A percentile compares a stretch with the other conserved stretches of the same genome.
phyloP scores from a whole-genome alignment of 495 filamentous ascomycete genomes.

The Penicillium lagena region DNA sequence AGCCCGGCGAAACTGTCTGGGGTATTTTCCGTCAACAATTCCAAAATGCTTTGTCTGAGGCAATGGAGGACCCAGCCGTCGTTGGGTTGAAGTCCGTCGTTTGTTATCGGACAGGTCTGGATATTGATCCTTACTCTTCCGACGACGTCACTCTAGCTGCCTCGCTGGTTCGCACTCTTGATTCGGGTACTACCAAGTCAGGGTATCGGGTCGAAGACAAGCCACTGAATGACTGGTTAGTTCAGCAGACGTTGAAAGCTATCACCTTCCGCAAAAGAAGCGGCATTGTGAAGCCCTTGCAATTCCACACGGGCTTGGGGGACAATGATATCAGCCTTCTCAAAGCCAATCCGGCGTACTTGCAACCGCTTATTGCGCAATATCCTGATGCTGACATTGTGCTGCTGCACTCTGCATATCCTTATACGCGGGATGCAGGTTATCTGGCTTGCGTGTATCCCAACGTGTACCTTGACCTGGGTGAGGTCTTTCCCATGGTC shows the following conservation, averaged over 20 bases:
- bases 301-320: conserved; percentile 83
- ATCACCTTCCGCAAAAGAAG: conserved; percentile 13
- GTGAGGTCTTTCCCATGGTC: conserved; percentile 78
- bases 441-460: conserved; percentile 76
- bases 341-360: conserved; percentile 66
- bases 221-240: conserved; percentile 58
- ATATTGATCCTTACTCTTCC: conserved; percentile 23
- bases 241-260: conserved; percentile 42
- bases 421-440: conserved; percentile 74
- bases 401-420: conserved; percentile 78
- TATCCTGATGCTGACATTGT: conserved; percentile 69
- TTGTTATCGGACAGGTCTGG: conserved; percentile 76
- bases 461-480: conserved; percentile 82
- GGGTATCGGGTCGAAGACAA: conserved; percentile 56
- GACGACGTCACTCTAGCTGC: conserved; percentile 24
- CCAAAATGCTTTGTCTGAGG: conserved; percentile 38
- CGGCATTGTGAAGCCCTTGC: conserved; percentile 60
- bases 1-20: conserved; percentile 19
- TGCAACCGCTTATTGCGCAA: conserved; percentile 66
- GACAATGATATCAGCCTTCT: conserved; percentile 73
- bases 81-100: conserved; percentile 82
- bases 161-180: conserved; percentile 25
- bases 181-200: conserved; percentile 11
- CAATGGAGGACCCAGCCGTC: conserved; percentile 59
- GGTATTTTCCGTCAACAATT: conserved; percentile 40